Evolutionary conservation across 768 basidiomycete genomes (phyloP), one percentile per base, ranked within the genome.

Genomic region (Tricholoma terreum): DNA sequence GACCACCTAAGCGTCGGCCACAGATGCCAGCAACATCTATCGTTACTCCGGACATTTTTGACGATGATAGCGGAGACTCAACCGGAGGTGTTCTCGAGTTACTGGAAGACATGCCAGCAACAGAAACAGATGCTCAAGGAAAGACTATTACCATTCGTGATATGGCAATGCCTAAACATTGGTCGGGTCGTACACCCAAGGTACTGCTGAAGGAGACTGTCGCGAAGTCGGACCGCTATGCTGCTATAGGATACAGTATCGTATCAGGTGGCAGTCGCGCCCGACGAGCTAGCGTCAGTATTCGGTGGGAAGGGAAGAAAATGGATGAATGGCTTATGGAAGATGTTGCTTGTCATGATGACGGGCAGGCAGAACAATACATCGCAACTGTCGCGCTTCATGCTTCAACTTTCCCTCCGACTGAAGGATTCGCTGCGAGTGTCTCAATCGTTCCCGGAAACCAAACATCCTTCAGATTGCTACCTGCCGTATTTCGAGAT

Each of bases 381-480:
- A 81, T 96, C 50, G 83, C 96, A 4, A 90, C 89, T 15, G 72
- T 95, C 49, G 94, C 93, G 3, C 75, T 98, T 33, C 92, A 96
- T 69, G 80, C 84, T 3, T 73, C 98, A 31, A 84, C 83, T 10
- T 92, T 86, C 63, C 83, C 85, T 14, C 56, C 70, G 1, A 79
- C 79, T 0, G 81, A 82, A 52, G 89, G 89, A 7, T 92, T 92
- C 69, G 79, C 83, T 9, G 69, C 79, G 2, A 79, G 80, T n/a
- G 69, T 69, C 4, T 72, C 79, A 31, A 69, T 72, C 10, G 75
- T 77, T 36, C 72, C 79, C 46, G 75, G 78, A 27, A 80, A 71
- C 43, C 76, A 76, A 46, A 86, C 90, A 0, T 90, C 87, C 62
- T 90, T 91, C 70, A 79, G 92, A 61, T 70, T 85, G 8, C 77